These are phyloP conservation scores for Gossypium longicalyx DNA, from an alignment of 345 rosid species.

Conservation along the genomic window DNA sequence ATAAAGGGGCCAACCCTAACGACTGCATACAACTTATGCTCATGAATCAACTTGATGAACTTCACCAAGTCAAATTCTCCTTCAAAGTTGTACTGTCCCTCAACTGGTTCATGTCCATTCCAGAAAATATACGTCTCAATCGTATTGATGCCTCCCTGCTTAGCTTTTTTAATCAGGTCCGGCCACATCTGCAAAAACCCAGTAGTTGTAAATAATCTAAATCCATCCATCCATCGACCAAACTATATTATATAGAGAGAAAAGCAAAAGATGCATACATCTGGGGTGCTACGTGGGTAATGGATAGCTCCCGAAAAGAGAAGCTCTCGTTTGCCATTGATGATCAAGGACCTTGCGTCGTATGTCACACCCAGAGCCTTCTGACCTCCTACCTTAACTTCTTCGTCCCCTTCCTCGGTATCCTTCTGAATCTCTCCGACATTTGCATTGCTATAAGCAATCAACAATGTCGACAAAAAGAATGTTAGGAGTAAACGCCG, in stretches of 20 bases:
- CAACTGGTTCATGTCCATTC: constrained; percentile 55
- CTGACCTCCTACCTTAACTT: neutral
- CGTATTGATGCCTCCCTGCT: constrained; percentile 54
- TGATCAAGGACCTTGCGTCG: constrained; percentile 47
- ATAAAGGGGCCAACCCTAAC: constrained; percentile 87
- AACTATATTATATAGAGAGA: too few relatives aligned
- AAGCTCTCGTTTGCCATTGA: constrained; percentile 55
- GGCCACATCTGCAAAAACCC: constrained; percentile 45
- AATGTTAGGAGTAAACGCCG: neutral
- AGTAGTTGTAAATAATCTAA: neutral
- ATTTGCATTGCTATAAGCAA: constrained; percentile 10
- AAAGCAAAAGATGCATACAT: constrained; percentile 22
- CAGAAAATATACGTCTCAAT: constrained; percentile 66
- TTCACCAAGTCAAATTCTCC: constrained; percentile 70
- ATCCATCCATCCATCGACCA: neutral
- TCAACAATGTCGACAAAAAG: constrained; percentile 17
- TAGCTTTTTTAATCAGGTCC: constrained; percentile 37
- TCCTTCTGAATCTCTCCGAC: neutral
- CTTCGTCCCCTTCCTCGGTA: neutral
- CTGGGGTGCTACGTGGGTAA: constrained; percentile 61
- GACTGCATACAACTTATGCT: constrained; percentile 55
- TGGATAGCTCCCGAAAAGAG: constrained; percentile 68
- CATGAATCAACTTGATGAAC: constrained; percentile 56
- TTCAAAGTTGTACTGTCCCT: constrained; percentile 66
- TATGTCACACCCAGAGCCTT: constrained; percentile 28